Percentiles rank a stretch among this genome's conserved stretches.
Evolutionary conservation across 805 yeast species (phyloP).

Genomic region (Cyberlindnera xishuangbannaensis): DNA sequence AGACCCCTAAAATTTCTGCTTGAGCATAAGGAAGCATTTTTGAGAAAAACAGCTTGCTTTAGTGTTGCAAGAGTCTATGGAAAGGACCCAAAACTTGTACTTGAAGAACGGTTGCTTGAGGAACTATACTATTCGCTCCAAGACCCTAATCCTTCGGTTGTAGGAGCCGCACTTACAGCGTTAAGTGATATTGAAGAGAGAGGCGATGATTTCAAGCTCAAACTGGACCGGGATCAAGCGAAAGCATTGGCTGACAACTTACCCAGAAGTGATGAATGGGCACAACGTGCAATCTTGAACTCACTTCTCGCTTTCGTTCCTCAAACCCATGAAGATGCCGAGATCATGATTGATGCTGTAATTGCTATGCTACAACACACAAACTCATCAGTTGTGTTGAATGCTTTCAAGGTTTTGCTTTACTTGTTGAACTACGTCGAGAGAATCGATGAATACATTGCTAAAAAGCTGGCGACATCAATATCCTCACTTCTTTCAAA

Average conservation of each 20-base stretch:
- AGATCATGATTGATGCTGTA: conserved; percentile 54
- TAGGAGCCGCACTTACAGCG: conserved; percentile 67
- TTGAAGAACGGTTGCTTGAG: conserved; percentile 38
- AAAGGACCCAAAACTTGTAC: conserved; percentile 41
- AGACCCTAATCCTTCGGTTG: conserved; percentile 55
- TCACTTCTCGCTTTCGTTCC: conserved; percentile 70
- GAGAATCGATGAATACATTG: conserved; percentile 48
- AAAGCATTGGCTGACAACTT: conserved; percentile 33
- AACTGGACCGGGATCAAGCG: conserved; percentile 47
- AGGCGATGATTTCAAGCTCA: conserved; percentile 42
- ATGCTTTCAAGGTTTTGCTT: conserved; percentile 64
- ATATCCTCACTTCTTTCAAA: conserved; percentile 64
- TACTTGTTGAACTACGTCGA: conserved; percentile 70
- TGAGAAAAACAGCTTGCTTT: conserved; percentile 66
- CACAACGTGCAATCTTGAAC: conserved; percentile 59
- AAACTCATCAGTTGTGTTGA: conserved; percentile 75
- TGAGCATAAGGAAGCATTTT: conserved; percentile 46
- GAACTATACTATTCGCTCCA: conserved; percentile 46
- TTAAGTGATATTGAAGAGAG: conserved; percentile 59
- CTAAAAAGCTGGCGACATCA: conserved; percentile 61
- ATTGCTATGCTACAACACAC: conserved; percentile 74
- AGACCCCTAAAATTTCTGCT: conserved; percentile 32
- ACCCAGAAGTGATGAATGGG: conserved; percentile 47
- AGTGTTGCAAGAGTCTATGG: conserved; percentile 65
- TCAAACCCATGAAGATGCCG: conserved; percentile 57